Conservation (phyloP, 345 rosid species). For the Camelina laxa region DNA sequence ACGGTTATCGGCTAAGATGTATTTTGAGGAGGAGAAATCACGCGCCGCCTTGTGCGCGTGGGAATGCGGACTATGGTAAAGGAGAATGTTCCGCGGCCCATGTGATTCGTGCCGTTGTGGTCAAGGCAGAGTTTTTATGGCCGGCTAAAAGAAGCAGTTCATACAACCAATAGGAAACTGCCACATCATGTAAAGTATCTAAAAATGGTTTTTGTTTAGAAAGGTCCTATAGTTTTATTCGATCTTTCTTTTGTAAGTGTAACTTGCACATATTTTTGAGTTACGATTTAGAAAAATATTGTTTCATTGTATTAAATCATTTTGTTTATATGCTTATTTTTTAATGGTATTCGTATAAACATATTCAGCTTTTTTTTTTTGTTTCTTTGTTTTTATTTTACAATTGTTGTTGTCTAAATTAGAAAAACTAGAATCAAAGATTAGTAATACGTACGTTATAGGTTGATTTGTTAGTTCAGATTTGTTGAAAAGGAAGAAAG, state of each 20-base stretch:
- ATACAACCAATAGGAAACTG: conserved; percentile 8
- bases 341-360: conserved; percentile 1
- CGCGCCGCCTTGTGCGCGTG: conserved; percentile 36
- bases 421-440: not conserved
- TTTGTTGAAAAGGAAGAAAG: conserved; percentile 23
- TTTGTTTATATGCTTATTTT: not conserved
- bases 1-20: conserved; percentile 19
- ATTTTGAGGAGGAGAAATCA: not conserved
- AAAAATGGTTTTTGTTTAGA: conserved; percentile 5
- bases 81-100: conserved; percentile 36
- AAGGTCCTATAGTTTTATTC: conserved; percentile 30
- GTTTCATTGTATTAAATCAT: conserved; percentile 25
- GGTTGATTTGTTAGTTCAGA: conserved; percentile 17
- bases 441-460: conserved; percentile 20
- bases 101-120: conserved; percentile 35
- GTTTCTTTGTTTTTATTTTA: not conserved
- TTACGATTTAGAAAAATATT: conserved; percentile 25
- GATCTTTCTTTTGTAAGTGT: conserved; percentile 8
- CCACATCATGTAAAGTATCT: conserved; percentile 29
- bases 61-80: not conserved
- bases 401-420: not conserved
- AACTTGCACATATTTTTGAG: conserved; percentile 26
- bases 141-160: conserved; percentile 41
- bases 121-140: conserved; percentile 39
- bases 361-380: not conserved